These are phyloP conservation scores for Trametes sanguinea DNA, from an alignment of 768 basidiomycete genomes.

Conservation along the genomic window DNA sequence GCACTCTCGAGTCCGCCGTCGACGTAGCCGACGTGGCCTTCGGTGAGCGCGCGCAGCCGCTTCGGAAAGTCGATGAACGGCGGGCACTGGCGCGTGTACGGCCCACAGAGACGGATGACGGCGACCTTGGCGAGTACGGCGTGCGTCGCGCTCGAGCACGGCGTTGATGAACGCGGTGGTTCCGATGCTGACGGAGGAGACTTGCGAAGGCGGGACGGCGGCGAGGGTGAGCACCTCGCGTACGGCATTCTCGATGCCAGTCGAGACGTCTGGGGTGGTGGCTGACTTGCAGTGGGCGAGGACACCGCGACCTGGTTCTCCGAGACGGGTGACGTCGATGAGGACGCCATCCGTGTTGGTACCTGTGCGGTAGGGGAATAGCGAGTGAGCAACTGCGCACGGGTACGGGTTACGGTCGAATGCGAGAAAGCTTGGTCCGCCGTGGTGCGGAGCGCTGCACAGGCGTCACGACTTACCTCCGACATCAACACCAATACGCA, in stretches of 20 bases:
- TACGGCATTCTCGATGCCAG: conserved; percentile 58
- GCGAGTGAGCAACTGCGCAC: too few species aligned
- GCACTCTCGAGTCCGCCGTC: conserved; percentile 45
- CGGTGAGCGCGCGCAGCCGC: conserved; percentile 35
- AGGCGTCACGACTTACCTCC: conserved; percentile 25
- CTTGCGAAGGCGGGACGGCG: conserved; percentile 36
- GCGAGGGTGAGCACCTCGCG: conserved; percentile 44
- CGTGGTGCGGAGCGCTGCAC: too few species aligned
- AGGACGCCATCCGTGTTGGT: conserved; percentile 46
- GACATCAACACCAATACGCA: conserved; percentile 34
- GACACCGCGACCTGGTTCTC: conserved; percentile 38
- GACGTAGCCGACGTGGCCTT: conserved; percentile 39
- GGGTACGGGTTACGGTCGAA: too few species aligned
- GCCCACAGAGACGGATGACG: conserved; percentile 62
- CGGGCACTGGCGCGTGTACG: conserved; percentile 58
- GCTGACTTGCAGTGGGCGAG: conserved; percentile 46
- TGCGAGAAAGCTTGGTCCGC: too few species aligned
- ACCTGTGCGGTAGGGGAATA: conserved; percentile 19
- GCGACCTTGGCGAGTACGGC: conserved; percentile 60
- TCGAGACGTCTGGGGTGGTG: conserved; percentile 59
- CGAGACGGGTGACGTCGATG: conserved; percentile 35
- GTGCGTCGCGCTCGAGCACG: conserved; percentile 55
- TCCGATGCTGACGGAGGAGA: conserved; percentile 59
- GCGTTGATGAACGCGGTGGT: conserved; percentile 54
- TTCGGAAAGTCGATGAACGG: conserved; percentile 55